Conservation (phyloP, 805 yeast genomes). For the Komagataella mondaviorum region DNA sequence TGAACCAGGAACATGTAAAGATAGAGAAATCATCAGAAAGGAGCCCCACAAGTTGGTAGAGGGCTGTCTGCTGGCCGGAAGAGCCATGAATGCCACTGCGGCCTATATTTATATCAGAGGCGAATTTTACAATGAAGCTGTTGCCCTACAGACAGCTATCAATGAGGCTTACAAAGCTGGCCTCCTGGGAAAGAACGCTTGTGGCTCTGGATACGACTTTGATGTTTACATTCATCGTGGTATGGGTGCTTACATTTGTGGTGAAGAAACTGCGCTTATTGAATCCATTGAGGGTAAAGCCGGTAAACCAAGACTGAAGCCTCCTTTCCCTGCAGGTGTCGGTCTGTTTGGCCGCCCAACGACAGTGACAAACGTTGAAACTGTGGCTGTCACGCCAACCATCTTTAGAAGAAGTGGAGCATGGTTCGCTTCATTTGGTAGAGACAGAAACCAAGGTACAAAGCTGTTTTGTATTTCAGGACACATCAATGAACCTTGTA, state of each 20-base stretch:
- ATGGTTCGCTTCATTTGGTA: conserved; percentile 77
- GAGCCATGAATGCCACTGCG: conserved; percentile 89
- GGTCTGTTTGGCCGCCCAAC: conserved; percentile 87
- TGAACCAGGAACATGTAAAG: conserved; percentile 91
- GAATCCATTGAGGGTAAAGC: conserved; percentile 88
- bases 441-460: conserved; percentile 76
- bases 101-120: conserved; percentile 88
- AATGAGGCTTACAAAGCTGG: conserved; percentile 81
- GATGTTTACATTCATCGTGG: conserved; percentile 83
- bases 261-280: conserved; percentile 84
- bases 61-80: conserved; percentile 82
- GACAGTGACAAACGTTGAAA: conserved; percentile 84
- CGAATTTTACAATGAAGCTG: conserved; percentile 77
- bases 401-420: conserved; percentile 81
- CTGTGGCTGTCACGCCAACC: conserved; percentile 84
- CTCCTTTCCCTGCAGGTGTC: conserved; percentile 92
- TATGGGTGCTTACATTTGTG: conserved; percentile 89
- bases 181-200: conserved; percentile 68
- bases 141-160: conserved; percentile 62
- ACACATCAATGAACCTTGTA: conserved; percentile 85
- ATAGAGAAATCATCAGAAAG: conserved; percentile 80
- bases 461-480: conserved; percentile 82
- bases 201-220: conserved; percentile 77
- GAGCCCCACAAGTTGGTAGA: conserved; percentile 88
- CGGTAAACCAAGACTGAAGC: conserved; percentile 87